Evolutionary conservation across 768 basidiomycete species (phyloP), one percentile per base, ranked within the genome.

Genomic region (Suillus spraguei): DNA sequence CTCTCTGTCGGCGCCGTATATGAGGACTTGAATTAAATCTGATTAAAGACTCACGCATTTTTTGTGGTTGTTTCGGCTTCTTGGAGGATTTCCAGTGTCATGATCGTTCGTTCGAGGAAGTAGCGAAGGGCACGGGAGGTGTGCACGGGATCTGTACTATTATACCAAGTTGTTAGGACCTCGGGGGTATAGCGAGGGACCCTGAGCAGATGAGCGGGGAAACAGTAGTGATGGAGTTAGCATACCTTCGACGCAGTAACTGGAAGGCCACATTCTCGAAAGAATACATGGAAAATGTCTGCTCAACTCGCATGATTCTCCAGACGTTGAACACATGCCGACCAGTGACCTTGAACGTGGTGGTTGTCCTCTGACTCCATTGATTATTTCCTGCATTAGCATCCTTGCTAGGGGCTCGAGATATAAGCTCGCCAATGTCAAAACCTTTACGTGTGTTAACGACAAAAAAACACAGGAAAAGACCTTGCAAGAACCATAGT

Each of bases 251-350:
- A 49, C 83, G 84, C 7, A 99, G 79, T 22, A 96, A 71, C 66
- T 97, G 88, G 70, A 94, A 95, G 0, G 81, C 92, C 0, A 93
- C 88, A 67, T 96, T 94, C 76, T 98, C 97, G 66, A 99, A 90
- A 0, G 92, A 87, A 75, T 99, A 95, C 64, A 84, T 87, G 41
- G 82, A 84, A 60, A 98, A 76, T 22, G 82, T 87, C 64, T 88
- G 85, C 69, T 99, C 97, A 1, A 87, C 85, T 39, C 94, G 88
- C 85, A 98, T 92, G 59, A 98, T 86, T 61, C 95, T 82, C 95
- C 95, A 98, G 16, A 94, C 76, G 68, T 99, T 97, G 54, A 99
- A 80, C 39, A 97, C 90, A 71, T 99, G 96, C 20, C 97, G 83
- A 0, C 97, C 97, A 24, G 83, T 80, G 44, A 95, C 88, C 65